A percentile compares a stretch with the other conserved stretches of the same genome.
Conservation (phyloP, 2,329 filamentous ascomycete species). For the Xylariaceae sp. region DNA sequence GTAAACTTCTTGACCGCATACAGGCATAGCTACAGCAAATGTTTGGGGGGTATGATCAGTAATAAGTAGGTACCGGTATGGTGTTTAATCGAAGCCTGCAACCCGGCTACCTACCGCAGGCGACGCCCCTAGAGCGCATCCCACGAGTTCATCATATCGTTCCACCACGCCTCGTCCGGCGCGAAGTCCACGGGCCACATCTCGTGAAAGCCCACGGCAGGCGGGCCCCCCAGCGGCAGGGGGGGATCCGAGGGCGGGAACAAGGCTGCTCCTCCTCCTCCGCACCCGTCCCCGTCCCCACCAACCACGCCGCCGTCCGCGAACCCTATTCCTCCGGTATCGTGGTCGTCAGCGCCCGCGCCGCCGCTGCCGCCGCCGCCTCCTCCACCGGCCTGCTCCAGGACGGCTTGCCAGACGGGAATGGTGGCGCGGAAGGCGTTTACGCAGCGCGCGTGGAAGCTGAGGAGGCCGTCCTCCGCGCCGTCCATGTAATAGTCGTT, state of each 20-base stretch:
- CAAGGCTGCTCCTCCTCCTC: background rate
- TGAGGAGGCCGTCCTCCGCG: conserved; percentile 1
- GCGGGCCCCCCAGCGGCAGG: conserved; percentile 1
- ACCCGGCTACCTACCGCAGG: too few relatives aligned
- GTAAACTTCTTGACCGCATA: too few relatives aligned
- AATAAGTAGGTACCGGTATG: too few relatives aligned
- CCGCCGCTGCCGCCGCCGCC: background rate
- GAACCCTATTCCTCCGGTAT: conserved; percentile 1
- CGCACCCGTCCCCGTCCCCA: background rate
- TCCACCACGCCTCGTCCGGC: conserved; percentile 19
- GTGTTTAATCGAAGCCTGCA: too few relatives aligned
- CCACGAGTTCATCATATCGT: conserved; percentile 27
- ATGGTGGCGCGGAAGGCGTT: conserved; percentile 14
- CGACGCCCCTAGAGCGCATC: conserved; percentile 35
- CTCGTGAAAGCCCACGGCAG: conserved; percentile 8
- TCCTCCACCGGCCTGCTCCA: conserved; percentile 11
- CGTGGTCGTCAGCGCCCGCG: background rate
- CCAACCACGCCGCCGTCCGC: background rate
- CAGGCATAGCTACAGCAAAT: too few relatives aligned
- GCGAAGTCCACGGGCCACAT: conserved; percentile 17
- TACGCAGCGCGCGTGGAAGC: conserved; percentile 16
- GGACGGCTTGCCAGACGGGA: conserved; percentile 14
- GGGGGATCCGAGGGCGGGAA: background rate
- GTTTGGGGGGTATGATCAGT: too few relatives aligned
- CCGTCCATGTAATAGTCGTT: too few relatives aligned